Base-by-base conservation (phyloP, 768 basidiomycete species). In the Mycena venus region DNA sequence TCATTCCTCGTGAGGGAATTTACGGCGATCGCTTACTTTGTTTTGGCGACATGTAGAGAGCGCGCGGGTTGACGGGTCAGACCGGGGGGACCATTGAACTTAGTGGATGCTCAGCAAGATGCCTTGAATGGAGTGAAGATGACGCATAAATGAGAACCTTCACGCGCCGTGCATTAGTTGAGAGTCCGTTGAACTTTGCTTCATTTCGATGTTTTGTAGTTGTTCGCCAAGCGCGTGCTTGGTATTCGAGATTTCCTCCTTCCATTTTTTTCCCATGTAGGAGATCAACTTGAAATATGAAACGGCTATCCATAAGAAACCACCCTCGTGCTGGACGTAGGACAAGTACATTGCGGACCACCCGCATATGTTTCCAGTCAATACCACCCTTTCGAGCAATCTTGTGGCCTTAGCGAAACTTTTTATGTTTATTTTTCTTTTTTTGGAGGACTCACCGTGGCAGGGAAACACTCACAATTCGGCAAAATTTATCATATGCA, bases 1-100 rank as follows among this genome's bases (percentile, higher is more conserved):
- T 63, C 60, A 61, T 61, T 61, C 60, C 60, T 61, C 42, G 61
- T 63, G 61, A 63, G 61, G 40, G 23, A 63, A 63, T 63, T 63
- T 47, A 47, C 59, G 32, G 59, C 59, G 40, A 63, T 42, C 61
- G 61, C 61, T 63, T 42, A 63, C 32, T 63, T 47, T 63, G 61
- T 44, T 47, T 63, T 63, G 61, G 40, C 61, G 25, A 42, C 42
- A 32, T 47, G 61, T 63, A 47, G 61, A 47, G 61, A 47, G 61
- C 42, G 61, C 38, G 38, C 36, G 36, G 38, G 36, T 61, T 61
- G 38, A 61, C 60, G 21, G 60, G 60, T 59, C 56, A 59, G 56
- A 59, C n/a, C n/a, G 34, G 38, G 36, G 36, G 60, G 36, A 42
- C 56, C 29, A 58, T 58, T 61, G 15, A 38, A 61, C 11, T 61